Base-by-base conservation (phyloP, 441 rosid species). In the Pelargonium australe region DNA sequence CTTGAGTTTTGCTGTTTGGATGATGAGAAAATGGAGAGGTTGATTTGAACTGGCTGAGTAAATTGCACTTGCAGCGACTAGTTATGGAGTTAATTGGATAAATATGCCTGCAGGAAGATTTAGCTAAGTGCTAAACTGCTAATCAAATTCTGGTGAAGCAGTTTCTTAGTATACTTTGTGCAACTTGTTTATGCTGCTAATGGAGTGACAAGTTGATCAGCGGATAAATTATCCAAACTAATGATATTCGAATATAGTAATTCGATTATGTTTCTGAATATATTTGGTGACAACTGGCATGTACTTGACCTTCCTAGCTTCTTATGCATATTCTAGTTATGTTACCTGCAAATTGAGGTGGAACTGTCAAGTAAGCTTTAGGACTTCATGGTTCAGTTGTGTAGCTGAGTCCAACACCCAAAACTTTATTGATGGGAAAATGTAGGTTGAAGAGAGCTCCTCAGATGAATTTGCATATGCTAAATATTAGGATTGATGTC, bases 371-470 rank as follows among this genome's bases (percentile, higher is more conserved):
- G 31, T 25, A 25, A 0, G 5, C 0, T 34, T 34, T 34, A 0
- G 37, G 37, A 3, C 6, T 34, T 3, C 37, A 34, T 34, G 37
- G 37, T 34, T 34, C 37, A 34, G 96, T 89, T 55, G 5, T 34
- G 37, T 34, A 34, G 37, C 37, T 3, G 37, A 34, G 37, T 2
- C 37, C 37, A 34, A 34, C 37, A 34, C 6, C 37, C 37, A 34
- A 34, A 34, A 4, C 37, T 34, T 34, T 34, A 34, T 3, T 34
- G 37, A 0, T 34, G 37, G 37, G 37, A 4, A 34, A 34, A 34
- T 4, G 37, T 34, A 34, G 37, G 37, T 34, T 34, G 37, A 34
- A 34, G 37, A 34, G 37, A 34, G 37, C 37, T 34, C 37, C 6
- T 34, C 5, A 34, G 37, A 34, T 34, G 37, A 5, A 34, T 34